Evolutionary conservation across 345 rosid species (phyloP).

Genomic region (Crucihimalaya himalaica): DNA sequence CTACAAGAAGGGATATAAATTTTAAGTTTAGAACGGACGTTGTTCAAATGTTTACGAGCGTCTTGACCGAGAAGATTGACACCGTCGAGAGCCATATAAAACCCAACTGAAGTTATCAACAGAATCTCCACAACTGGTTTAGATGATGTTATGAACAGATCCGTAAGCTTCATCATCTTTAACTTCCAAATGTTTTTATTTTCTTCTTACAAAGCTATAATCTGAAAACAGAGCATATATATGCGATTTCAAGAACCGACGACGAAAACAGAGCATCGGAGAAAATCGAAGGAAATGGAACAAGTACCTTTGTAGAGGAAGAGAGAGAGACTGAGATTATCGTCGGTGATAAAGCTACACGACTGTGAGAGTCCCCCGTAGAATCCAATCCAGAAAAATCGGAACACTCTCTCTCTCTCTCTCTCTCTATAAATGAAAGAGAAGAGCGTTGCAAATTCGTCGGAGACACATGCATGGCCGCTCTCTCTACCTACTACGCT

Average conservation of each 20-base stretch:
- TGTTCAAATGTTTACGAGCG: slow-evolving; percentile 58
- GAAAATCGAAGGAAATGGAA: not conserved
- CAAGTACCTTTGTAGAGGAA: not conserved
- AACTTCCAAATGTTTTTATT: no score
- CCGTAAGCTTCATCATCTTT: slow-evolving; percentile 48
- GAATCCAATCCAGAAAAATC: not conserved
- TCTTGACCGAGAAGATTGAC: slow-evolving; percentile 55
- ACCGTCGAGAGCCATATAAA: slow-evolving; percentile 53
- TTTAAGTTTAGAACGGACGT: slow-evolving; percentile 31
- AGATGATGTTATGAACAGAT: slow-evolving; percentile 57
- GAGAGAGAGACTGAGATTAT: not conserved
- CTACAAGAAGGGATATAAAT: not conserved
- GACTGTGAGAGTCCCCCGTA: not conserved
- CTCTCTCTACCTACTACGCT: not conserved
- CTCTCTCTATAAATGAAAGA: not conserved
- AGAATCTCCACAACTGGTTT: slow-evolving; percentile 61
- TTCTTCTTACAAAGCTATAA: not conserved
- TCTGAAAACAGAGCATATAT: not conserved
- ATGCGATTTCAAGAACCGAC: not conserved
- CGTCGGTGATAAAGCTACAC: not conserved
- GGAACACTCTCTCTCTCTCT: not conserved
- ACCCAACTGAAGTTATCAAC: slow-evolving; percentile 55
- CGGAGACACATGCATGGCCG: slow-evolving; percentile 15
- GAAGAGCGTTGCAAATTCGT: not conserved
- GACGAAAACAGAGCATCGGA: slow-evolving; percentile 11